Base-by-base conservation (phyloP, 768 basidiomycete species). In the Naganishia onofrii region DNA sequence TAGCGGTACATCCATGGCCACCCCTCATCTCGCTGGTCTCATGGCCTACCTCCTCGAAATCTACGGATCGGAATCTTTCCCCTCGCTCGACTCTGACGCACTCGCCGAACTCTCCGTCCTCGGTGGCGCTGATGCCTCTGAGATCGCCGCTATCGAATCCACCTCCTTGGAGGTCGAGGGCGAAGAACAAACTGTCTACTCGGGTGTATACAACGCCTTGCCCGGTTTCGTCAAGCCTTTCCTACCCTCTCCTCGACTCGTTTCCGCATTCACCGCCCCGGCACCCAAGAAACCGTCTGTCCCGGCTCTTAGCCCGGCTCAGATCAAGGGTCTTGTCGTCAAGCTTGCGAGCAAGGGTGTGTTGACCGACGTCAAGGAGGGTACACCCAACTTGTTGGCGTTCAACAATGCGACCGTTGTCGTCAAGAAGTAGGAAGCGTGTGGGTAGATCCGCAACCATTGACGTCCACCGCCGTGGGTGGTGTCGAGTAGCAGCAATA, bases 41-140 rank as follows among this genome's bases (percentile, higher is more conserved):
- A 83, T 92, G 64, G 94, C 94, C 15, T 98, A 98, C 85, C 85
- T 93, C 72, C 86, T 98, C 70, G 93, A 92, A 29, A 85, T 95
- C 76, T 90, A 93, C 83, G 90, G 90, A 3, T 87, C 87, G 54
- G 76, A 76, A 66, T 78, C 78, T 29, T 77, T 79, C 70, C 67
- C 73, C n/a, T 29, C 53, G 32, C 46, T 64, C 29, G 28, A 42
- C 19, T 13, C 70, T 1, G 34, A 38, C 42, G 53, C 69, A 46
- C 68, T 66, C 36, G 52, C 29, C 63, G 56, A 70, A 34, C 51
- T 66, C 13, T 52, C 44, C 69, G 44, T n/a, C 4, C 31, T 65
- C 53, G 60, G 54, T 17, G 60, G 63, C 23, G 80, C 83, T 0
- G 91, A 91, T 80, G 77, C 87, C 79, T 88, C 89, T 34, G 66